These are phyloP conservation scores for Komagataella pseudopastoris DNA, from an alignment of 805 yeast species.

Conservation along the genomic window DNA sequence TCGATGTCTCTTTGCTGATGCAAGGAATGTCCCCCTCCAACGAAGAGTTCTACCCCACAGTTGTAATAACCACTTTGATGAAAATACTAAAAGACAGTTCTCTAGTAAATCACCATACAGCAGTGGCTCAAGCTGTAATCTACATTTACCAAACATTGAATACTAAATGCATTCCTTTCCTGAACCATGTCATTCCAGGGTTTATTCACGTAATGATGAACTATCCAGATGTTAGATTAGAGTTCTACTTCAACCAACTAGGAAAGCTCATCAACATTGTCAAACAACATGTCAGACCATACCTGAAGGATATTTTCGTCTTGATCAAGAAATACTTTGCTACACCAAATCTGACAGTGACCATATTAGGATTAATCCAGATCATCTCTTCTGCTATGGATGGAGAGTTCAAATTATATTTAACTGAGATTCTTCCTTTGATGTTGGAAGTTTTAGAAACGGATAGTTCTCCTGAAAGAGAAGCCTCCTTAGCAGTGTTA, in stretches of 20 bases:
- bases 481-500: constrained; percentile 59
- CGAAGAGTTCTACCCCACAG: constrained; percentile 93
- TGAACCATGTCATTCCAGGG: constrained; percentile 82
- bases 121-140: constrained; percentile 89
- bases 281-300: constrained; percentile 81
- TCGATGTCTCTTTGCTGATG: constrained; percentile 82
- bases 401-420: constrained; percentile 79
- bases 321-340: constrained; percentile 65
- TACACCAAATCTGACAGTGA: constrained; percentile 52
- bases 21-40: constrained; percentile 87
- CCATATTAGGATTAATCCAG: constrained; percentile 71
- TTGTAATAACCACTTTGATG: constrained; percentile 76
- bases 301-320: constrained; percentile 58
- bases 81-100: constrained; percentile 79
- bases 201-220: constrained; percentile 73
- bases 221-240: constrained; percentile 68
- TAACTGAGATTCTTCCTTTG: constrained; percentile 67
- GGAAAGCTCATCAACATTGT: constrained; percentile 71
- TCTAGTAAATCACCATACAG: constrained; percentile 73
- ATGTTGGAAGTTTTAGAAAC: constrained; percentile 66
- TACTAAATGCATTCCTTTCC: constrained; percentile 75
- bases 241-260: constrained; percentile 81
- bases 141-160: constrained; percentile 85
- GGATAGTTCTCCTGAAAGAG: constrained; percentile 47
- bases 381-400: constrained; percentile 76